Evolutionary conservation across 805 yeast genomes (phyloP).

Genomic region (Starmerella sp.): DNA sequence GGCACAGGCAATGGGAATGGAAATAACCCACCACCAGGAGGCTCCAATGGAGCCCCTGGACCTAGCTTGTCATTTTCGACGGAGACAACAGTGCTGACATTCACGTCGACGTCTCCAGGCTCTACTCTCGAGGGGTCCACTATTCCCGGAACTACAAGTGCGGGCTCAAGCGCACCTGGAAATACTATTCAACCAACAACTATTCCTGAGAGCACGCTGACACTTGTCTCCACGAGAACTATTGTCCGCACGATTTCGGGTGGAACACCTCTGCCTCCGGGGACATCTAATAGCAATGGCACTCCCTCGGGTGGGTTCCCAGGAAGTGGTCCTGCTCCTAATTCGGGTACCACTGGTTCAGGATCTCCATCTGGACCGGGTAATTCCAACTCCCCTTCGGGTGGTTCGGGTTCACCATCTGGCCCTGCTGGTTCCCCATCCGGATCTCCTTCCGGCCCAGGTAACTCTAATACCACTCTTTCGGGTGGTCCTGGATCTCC

Average conservation of each 20-base stretch:
- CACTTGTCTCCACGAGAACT: not conserved
- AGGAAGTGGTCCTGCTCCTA: too few relatives aligned
- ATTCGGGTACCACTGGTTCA: too few relatives aligned
- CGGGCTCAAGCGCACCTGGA: not conserved
- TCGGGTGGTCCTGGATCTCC: too few relatives aligned
- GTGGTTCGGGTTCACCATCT: too few relatives aligned
- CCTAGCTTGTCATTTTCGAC: not conserved
- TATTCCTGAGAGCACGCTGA: not conserved
- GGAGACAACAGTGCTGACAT: not conserved
- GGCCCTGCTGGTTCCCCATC: too few relatives aligned
- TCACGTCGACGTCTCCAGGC: not conserved
- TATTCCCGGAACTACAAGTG: not conserved
- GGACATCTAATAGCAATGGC: too few relatives aligned
- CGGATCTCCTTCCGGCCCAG: too few relatives aligned
- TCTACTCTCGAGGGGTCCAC: not conserved
- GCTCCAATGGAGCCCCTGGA: not conserved
- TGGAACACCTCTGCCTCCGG: too few relatives aligned
- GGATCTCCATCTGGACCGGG: too few relatives aligned
- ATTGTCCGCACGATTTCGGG: not conserved
- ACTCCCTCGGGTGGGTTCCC: too few relatives aligned
- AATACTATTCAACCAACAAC: not conserved
- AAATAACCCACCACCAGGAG: not conserved
- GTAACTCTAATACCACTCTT: too few relatives aligned
- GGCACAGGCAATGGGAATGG: not conserved
- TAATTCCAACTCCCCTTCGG: too few relatives aligned